A percentile compares a stretch with the other conserved stretches of the same genome.
phyloP scores from a whole-genome alignment of 805 yeast genomes.

The Spathaspora sp. region DNA sequence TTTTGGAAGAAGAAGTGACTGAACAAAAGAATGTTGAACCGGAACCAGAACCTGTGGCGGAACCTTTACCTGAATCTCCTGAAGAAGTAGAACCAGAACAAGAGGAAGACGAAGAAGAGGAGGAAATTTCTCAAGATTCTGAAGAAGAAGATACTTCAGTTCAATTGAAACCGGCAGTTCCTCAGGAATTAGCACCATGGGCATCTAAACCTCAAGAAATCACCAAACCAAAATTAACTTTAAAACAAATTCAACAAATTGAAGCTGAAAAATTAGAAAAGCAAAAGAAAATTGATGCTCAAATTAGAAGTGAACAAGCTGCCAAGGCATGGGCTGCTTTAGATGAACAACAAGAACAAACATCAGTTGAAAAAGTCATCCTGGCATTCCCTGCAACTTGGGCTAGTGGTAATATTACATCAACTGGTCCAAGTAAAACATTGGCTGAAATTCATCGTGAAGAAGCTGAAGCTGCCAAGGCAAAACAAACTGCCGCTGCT shows the following conservation, averaged over 20 bases:
- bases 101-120: neutral
- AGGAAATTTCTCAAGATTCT: neutral
- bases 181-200: slow-evolving; percentile 50
- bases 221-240: slow-evolving; percentile 38
- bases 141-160: slow-evolving; percentile 6
- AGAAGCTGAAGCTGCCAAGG: slow-evolving; percentile 41
- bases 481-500: slow-evolving; percentile 16
- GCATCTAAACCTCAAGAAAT: slow-evolving; percentile 28
- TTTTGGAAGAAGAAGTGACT: slow-evolving; percentile 25
- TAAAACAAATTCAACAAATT: slow-evolving; percentile 50
- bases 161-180: slow-evolving; percentile 9
- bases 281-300: slow-evolving; percentile 36
- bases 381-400: slow-evolving; percentile 42
- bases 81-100: slow-evolving; percentile 1
- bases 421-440: slow-evolving; percentile 32
- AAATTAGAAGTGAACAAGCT: slow-evolving; percentile 24
- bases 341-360: slow-evolving; percentile 14
- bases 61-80: slow-evolving; percentile 1
- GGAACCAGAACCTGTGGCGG: neutral
- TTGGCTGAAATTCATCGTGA: slow-evolving; percentile 62
- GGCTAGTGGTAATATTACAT: slow-evolving; percentile 25
- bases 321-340: slow-evolving; percentile 16
- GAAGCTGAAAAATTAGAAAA: slow-evolving; percentile 42
- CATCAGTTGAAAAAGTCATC: slow-evolving; percentile 13
- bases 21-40: slow-evolving; percentile 3